Evolutionary conservation across 441 rosid genomes (phyloP).

Genomic region (Eruca vesicaria): DNA sequence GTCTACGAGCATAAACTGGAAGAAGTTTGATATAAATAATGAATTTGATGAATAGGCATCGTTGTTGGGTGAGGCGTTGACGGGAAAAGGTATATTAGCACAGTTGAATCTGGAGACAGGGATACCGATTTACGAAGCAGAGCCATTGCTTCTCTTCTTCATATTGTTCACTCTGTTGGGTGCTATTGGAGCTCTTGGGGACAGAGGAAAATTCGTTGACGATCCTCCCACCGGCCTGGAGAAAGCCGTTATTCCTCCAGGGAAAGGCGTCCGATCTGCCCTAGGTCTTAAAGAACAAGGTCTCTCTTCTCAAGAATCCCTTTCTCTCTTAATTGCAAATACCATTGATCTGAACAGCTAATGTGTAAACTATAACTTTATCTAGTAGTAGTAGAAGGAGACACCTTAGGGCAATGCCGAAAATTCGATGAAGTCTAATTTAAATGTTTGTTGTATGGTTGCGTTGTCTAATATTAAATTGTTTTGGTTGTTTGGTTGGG

Average conservation of each 20-base stretch:
- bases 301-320: no score
- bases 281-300: conserved; percentile 92
- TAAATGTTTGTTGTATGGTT: no score
- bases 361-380: no score
- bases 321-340: no score
- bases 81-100: conserved; percentile 86
- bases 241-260: conserved; percentile 77
- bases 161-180: conserved; percentile 90
- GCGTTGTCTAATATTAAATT: no score
- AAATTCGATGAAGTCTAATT: no score
- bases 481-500: conserved; percentile 16
- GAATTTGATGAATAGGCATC: conserved; percentile 60
- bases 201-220: conserved; percentile 83
- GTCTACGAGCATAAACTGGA: not conserved
- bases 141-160: conserved; percentile 93
- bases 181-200: conserved; percentile 94
- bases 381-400: no score
- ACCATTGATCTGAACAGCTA: no score
- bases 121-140: conserved; percentile 91
- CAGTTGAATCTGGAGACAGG: conserved; percentile 89
- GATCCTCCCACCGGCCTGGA: conserved; percentile 69
- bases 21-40: conserved; percentile 12
- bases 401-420: no score
- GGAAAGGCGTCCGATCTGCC: conserved; percentile 60
- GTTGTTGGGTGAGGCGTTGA: conserved; percentile 74